Evolutionary conservation across 192 early-diverging fungal species (phyloP), one percentile per base, ranked within the genome.

Genomic region (Rhizophlyctis rosea): DNA sequence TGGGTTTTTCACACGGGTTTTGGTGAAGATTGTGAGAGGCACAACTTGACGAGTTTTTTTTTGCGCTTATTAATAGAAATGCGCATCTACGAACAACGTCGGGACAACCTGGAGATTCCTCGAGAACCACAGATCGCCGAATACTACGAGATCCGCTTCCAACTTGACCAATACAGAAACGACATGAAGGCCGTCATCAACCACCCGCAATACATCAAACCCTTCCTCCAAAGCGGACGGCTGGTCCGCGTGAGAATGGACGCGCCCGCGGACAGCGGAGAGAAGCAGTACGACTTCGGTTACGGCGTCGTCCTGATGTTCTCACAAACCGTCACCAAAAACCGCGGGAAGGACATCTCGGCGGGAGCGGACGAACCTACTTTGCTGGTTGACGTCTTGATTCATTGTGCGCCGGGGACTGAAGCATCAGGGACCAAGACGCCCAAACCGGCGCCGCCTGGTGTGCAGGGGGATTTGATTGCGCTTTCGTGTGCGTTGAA

Each of bases 241-340:
- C 71, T 95, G 4, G 87, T 90, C 34, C 77, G 80, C 13, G 56
- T 83, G 16, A 30, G 65, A 11, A 59, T 76, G 59, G 44, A 62
- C 1, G 52, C 67, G 25, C 50, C 50, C 3, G 54, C 28, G 18
- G 61, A 66, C 28, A 34, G 49, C 32, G 39, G 18, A 0, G 32
- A 50, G 13, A 54, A 65, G 28, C 60, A 73, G 11, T 35, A 56
- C 67, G 82, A 96, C 55, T 98, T 94, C 80, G 96, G 93, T 50
- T 98, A 92, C 92, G 93, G 94, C 29, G 82, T 90, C 30, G 83
- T 96, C 31, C 74, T 87, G n/a, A 88, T 82, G 54, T 90, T 83
- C 68, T 75, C 85, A 52, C 88, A 91, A 62, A 71, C 65, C 49
- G 55, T 76, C n/a, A 49, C 67, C 32, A 71, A 69, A 50, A 39